Percentiles rank a stretch among this genome's conserved stretches.
phyloP scores from a whole-genome alignment of 306 rosid species.

The Cucurbita argyrosperma region DNA sequence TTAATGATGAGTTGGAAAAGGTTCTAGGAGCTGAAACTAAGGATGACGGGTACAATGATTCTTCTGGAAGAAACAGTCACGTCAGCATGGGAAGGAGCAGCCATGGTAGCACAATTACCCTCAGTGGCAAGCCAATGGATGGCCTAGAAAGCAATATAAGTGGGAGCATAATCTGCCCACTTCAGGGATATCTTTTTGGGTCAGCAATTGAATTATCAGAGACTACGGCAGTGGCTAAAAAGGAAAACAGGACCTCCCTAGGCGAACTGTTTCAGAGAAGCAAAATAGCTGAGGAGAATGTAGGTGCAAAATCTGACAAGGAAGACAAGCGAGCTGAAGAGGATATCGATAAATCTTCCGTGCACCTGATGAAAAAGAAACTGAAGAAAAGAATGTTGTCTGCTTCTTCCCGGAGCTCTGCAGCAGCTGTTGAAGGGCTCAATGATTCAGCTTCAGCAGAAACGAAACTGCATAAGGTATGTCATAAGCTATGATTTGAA shows the following conservation, averaged over 20 bases:
- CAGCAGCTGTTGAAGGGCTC: slow-evolving; percentile 20
- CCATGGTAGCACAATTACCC: slow-evolving; percentile 70
- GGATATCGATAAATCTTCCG: slow-evolving; percentile 51
- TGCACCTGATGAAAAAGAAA: slow-evolving; percentile 51
- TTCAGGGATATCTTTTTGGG: slow-evolving; percentile 73
- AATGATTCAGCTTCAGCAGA: slow-evolving; percentile 51
- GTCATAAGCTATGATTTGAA: background rate
- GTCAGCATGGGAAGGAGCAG: slow-evolving; percentile 82
- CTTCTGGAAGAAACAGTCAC: slow-evolving; percentile 73
- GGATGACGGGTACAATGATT: slow-evolving; percentile 51
- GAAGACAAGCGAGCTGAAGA: slow-evolving; percentile 41
- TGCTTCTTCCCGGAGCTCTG: slow-evolving; percentile 37
- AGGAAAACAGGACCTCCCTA: slow-evolving; percentile 73
- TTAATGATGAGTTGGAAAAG: slow-evolving; percentile 81
- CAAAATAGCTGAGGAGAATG: slow-evolving; percentile 49
- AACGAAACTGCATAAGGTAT: slow-evolving; percentile 68
- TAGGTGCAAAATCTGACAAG: slow-evolving; percentile 28
- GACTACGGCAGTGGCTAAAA: slow-evolving; percentile 45
- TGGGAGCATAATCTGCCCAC: slow-evolving; percentile 54
- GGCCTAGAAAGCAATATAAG: slow-evolving; percentile 31
- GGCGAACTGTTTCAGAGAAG: slow-evolving; percentile 71
- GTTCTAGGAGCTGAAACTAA: slow-evolving; percentile 64
- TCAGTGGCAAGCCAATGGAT: slow-evolving; percentile 61
- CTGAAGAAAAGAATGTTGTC: slow-evolving; percentile 54
- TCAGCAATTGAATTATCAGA: slow-evolving; percentile 56